phyloP scores from a whole-genome alignment of 495 filamentous ascomycete genomes.

The Penicillium tannophilum region DNA sequence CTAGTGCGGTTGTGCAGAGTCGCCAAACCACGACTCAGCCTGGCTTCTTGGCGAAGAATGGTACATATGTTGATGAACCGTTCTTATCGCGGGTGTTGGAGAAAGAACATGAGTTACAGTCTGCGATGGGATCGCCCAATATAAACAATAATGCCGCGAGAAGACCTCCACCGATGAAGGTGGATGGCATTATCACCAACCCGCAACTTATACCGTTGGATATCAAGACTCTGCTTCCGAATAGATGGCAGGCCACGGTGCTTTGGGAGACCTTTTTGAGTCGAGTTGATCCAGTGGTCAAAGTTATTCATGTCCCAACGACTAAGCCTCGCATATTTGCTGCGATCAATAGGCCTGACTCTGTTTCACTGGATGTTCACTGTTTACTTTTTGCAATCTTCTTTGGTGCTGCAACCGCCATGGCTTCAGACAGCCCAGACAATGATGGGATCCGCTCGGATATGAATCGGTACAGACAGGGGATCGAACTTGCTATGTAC shows the following conservation, averaged over 20 bases:
- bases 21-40: slow-evolving; percentile 7
- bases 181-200: slow-evolving; percentile 26
- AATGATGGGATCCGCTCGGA: slow-evolving; percentile 29
- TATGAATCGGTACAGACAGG: slow-evolving; percentile 35
- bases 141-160: slow-evolving; percentile 9
- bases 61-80: slow-evolving; percentile 35
- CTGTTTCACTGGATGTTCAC: slow-evolving; percentile 34
- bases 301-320: slow-evolving; percentile 47
- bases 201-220: slow-evolving; percentile 21
- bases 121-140: slow-evolving; percentile 27
- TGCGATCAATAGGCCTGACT: slow-evolving; percentile 39
- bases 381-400: slow-evolving; percentile 50
- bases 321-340: slow-evolving; percentile 34
- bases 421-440: slow-evolving; percentile 31
- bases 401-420: slow-evolving; percentile 40
- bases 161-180: slow-evolving; percentile 15
- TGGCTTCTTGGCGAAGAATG: slow-evolving; percentile 28
- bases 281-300: slow-evolving; percentile 44
- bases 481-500: slow-evolving; percentile 33
- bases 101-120: slow-evolving; percentile 30
- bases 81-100: slow-evolving; percentile 32
- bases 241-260: slow-evolving; percentile 28
- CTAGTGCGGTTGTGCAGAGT: neutral
- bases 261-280: slow-evolving; percentile 36
- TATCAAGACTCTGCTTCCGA: slow-evolving; percentile 23